Evolutionary conservation across 2,329 filamentous ascomycete genomes (phyloP), one percentile per base, ranked within the genome.

Genomic region (Ceratocystis albifundus): DNA sequence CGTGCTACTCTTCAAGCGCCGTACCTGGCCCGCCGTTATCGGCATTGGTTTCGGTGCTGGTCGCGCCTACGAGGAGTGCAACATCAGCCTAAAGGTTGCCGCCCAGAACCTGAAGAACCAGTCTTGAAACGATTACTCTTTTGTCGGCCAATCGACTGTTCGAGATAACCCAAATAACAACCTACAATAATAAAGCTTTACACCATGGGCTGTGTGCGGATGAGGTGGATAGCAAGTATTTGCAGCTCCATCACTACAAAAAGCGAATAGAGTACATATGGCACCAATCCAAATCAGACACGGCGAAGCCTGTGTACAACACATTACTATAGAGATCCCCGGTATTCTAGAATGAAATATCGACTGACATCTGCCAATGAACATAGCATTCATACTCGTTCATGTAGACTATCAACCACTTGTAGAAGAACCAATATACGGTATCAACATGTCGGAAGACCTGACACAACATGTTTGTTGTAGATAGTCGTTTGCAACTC

Each of bases 31-130:
- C 67, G 94, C 92, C n/a, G 94, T 90, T 75, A 84, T 96, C 71
- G 94, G 94, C 70, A 83, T 93, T 66, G 94, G 94, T 67, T 97
- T 99, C 76, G 94, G 95, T 75, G 92, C 92, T 70, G 94, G 94
- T 73, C 86, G 95, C 74, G 94, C 94, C 67, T 99, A 96, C 82
- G 94, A 99, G 78, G 94, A 99, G 82, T 96, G 94, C 79, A 96
- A 99, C 80, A 89, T 83, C 80, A 87, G 80, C 79, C 76, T 87
- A 72, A 86, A 85, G 78, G 80, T 82, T 74, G 82, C 83, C 45
- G 80, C 82, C 57, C 79, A 78, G 72, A 82, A 84, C 66, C 77
- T 85, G 71, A 82, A 80, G 77, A 82, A 77, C 74, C 77, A 79
- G 72, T 67, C 66, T 53, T 69, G 64, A 67, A 53, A 8, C 32